Base-by-base conservation (phyloP, 306 rosid genomes). In the Quillaja saponaria region DNA sequence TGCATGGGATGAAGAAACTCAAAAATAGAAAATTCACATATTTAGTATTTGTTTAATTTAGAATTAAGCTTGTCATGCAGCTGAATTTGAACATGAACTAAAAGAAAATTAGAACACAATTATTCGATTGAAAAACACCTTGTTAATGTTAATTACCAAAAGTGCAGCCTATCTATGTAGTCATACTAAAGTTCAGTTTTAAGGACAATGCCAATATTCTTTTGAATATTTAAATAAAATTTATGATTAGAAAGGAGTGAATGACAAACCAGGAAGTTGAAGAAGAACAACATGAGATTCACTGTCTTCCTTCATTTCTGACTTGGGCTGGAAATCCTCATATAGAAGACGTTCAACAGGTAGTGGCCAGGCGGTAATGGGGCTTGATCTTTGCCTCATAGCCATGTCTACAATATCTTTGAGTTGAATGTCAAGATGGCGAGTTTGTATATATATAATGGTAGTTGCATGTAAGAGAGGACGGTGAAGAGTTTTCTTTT, bases 241-340 rank as follows among this genome's bases (percentile, higher is more conserved):
- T n/a, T n/a, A n/a, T n/a, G n/a, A n/a, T n/a, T n/a, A n/a, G 10
- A 18, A 40, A 40, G 6, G n/a, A 11, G 2, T 39, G 3, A 35
- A 34, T 7, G 6, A 74, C 71, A 51, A 6, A 85, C 95, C 95
- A 7, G 82, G 83, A 46, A 84, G 68, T 18, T 67, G 80, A 64
- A 87, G 33, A 28, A 58, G 42, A 1, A 72, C 48, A 56, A 73
- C 13, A 9, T 38, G 62, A 58, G 78, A 78, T 34, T 60, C 77
- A 0, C 49, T 58, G 34, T 62, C 75, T 79, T 84, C 86, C 46
- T 53, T 64, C 33, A 13, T 40, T 14, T 87, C 86, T 10, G 51
- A 72, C 6, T 13, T 41, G 0, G 88, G 90, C 74, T 67, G 70
- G 60, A 81, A 58, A 21, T 64, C 80, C 17, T 72, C 78, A 14